Evolutionary conservation across 495 filamentous ascomycete species (phyloP).

Genomic region (Bathelium albidoporum): DNA sequence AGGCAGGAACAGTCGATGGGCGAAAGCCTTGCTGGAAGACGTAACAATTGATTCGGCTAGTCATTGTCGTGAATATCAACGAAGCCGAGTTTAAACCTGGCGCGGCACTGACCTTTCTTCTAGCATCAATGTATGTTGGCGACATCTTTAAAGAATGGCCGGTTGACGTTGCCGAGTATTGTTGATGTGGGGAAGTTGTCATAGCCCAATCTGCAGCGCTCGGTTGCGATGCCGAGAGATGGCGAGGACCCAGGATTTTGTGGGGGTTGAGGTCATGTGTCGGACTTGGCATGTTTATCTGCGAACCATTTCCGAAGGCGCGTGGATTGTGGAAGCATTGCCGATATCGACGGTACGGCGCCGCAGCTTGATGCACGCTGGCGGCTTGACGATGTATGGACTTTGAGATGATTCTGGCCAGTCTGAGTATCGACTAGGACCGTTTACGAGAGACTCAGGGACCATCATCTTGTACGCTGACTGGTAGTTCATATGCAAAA

Average conservation of each 20-base stretch:
- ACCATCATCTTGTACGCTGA: neutral
- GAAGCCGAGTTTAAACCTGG: neutral
- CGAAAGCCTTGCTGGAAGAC: neutral
- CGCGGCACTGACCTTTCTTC: neutral
- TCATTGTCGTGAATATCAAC: neutral
- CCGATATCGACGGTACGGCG: neutral
- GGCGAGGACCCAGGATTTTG: neutral
- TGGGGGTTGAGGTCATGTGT: neutral
- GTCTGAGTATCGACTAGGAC: neutral
- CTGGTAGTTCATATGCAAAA: neutral
- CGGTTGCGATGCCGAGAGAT: slow-evolving; percentile 3
- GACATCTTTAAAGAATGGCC: neutral
- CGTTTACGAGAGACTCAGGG: neutral
- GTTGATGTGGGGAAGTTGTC: neutral
- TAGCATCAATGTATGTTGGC: neutral
- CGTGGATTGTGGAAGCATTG: neutral
- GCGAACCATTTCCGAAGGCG: neutral
- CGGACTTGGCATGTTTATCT: neutral
- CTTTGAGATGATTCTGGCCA: neutral
- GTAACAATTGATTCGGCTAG: neutral
- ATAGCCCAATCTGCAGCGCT: neutral
- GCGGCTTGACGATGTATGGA: neutral
- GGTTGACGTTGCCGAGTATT: slow-evolving; percentile 1
- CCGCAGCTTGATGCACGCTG: neutral
- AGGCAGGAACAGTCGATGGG: neutral